These are phyloP conservation scores for Cryptococcus wingfieldii DNA, from an alignment of 1,284 basidiomycete species.

Conservation along the genomic window DNA sequence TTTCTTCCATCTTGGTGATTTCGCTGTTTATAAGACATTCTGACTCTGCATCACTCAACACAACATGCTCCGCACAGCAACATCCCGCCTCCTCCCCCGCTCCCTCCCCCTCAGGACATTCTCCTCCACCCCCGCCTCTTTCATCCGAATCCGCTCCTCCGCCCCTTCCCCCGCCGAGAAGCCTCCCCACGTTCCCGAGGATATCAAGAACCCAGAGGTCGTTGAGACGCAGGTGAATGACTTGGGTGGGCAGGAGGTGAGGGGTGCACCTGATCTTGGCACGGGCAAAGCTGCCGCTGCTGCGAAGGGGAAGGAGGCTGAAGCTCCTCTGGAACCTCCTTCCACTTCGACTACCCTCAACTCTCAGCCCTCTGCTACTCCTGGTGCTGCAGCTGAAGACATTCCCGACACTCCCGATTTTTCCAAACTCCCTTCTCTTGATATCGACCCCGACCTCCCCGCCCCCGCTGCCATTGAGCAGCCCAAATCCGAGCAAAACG, in stretches of 20 bases:
- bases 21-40: background rate
- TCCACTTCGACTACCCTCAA: background rate
- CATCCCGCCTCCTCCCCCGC: conserved; percentile 8
- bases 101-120: conserved; percentile 10
- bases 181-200: conserved; percentile 26
- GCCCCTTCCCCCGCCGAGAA: conserved; percentile 26
- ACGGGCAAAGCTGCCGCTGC: background rate
- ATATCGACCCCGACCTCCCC: conserved; percentile 43
- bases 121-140: conserved; percentile 10
- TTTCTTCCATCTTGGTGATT: background rate
- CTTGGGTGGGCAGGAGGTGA: background rate
- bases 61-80: conserved; percentile 18
- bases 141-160: conserved; percentile 23
- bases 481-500: conserved; percentile 23
- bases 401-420: conserved; percentile 23
- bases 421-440: conserved; percentile 46
- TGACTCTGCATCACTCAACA: conserved; percentile 1
- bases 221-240: conserved; percentile 23
- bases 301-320: background rate
- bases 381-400: conserved; percentile 1
- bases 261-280: background rate
- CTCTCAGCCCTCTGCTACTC: background rate
- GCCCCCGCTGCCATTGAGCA: conserved; percentile 23
- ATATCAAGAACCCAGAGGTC: conserved; percentile 16
- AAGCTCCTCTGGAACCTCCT: conserved; percentile 1